Evolutionary conservation across 1,139 yeast genomes (phyloP).

Genomic region (Lizanozyma gosingica): DNA sequence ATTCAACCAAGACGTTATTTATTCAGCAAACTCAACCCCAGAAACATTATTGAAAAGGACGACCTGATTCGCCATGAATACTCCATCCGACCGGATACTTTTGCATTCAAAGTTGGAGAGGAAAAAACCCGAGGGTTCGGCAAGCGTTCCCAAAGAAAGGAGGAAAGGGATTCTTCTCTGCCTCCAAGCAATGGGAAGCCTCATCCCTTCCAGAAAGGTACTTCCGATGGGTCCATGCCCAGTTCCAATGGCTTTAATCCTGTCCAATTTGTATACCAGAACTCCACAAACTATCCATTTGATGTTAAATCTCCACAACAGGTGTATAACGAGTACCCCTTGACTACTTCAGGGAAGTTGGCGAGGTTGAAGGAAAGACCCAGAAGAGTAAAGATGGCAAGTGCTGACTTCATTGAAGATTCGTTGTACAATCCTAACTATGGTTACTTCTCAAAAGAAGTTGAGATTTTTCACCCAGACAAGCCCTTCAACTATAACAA

Average conservation of each 20-base stretch:
- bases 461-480: constrained; percentile 62
- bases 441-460: constrained; percentile 75
- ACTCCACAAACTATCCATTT: constrained; percentile 40
- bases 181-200: constrained; percentile 3
- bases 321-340: constrained; percentile 30
- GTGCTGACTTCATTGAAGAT: constrained; percentile 77
- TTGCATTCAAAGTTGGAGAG: constrained; percentile 33
- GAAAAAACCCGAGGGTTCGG: constrained; percentile 13
- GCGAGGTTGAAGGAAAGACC: constrained; percentile 46
- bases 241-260: constrained; percentile 16
- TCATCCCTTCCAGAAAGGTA: constrained; percentile 24
- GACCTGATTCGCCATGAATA: constrained; percentile 33
- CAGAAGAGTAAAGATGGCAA: constrained; percentile 53
- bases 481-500: constrained; percentile 53
- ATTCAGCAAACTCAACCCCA: constrained; percentile 15
- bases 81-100: constrained; percentile 40
- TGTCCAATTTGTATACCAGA: constrained; percentile 30
- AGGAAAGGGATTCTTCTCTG: neutral
- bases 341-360: constrained; percentile 37
- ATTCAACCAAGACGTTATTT: constrained; percentile 10
- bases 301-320: constrained; percentile 30
- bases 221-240: constrained; percentile 5
- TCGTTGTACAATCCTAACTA: constrained; percentile 73
- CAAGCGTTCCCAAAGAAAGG: constrained; percentile 3
- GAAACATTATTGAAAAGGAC: constrained; percentile 13